A percentile compares a stretch with the other conserved stretches of the same genome.
phyloP scores from a whole-genome alignment of 2,329 filamentous ascomycete genomes.

The Helotiales sp. region DNA sequence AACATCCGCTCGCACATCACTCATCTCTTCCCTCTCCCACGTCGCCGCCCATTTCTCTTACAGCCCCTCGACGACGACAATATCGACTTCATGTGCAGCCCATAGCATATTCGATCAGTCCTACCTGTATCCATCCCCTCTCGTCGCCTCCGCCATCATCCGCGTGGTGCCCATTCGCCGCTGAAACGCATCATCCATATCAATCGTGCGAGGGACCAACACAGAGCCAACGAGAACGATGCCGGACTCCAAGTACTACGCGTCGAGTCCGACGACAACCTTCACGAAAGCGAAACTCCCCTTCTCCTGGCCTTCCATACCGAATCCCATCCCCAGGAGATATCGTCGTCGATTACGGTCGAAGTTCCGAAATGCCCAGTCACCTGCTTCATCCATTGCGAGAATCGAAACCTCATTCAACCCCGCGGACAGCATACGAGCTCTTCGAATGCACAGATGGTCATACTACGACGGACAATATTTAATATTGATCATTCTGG shows the following conservation, averaged over 20 bases:
- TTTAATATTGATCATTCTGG: conserved; percentile 68
- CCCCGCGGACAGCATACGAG: conserved; percentile 72
- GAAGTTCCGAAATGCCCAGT: conserved; percentile 65
- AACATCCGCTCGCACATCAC: conserved; percentile 5
- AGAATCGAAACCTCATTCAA: conserved; percentile 80
- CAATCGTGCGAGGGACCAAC: conserved; percentile 5
- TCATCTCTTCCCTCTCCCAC: conserved; percentile 5
- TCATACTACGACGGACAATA: conserved; percentile 84
- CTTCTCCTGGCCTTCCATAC: conserved; percentile 47
- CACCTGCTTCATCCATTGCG: conserved; percentile 71
- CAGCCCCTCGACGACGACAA: background rate
- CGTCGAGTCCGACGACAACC: conserved; percentile 27
- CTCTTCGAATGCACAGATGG: conserved; percentile 78
- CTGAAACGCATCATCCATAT: conserved; percentile 4
- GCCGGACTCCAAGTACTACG: conserved; percentile 27
- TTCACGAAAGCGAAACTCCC: conserved; percentile 38
- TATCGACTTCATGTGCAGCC: conserved; percentile 33
- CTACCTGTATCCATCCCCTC: conserved; percentile 19
- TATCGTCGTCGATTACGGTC: conserved; percentile 68
- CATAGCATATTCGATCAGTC: conserved; percentile 26
- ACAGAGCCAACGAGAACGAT: conserved; percentile 13
- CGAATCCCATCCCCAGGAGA: conserved; percentile 60
- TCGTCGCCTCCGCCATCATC: conserved; percentile 14
- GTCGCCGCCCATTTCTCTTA: conserved; percentile 1
- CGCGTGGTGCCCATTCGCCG: conserved; percentile 2